Evolutionary conservation across 805 yeast species (phyloP), one percentile per base, ranked within the genome.

Genomic region (Sugiyamaella lignohabitans): DNA sequence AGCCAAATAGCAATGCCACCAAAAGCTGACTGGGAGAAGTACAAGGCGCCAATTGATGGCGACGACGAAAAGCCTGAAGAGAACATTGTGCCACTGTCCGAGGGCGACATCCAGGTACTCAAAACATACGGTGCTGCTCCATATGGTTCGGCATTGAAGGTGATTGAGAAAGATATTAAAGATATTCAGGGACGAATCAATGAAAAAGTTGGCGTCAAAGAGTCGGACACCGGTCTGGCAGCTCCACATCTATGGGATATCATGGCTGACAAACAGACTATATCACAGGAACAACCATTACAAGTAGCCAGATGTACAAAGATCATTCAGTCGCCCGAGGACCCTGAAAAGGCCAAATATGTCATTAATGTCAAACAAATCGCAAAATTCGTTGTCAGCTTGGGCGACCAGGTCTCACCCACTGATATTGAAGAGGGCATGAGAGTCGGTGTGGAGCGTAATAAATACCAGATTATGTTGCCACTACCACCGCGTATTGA

Each of bases 291-390:
- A 63, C 96, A 87, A 62, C 96, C 98, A 24, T 72, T 93, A 55
- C 99, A 93, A 68, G 99, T 94, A 40, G 98, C 99, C 16, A 77
- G 99, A 65, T 93, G 99, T 70, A 94, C 98, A 21, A 93, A 94
- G 71, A 93, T 94, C 67, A 91, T 93, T 53, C 67, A 62, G 55
- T 59, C 57, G 32, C 74, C 67, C 48, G 89, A 83, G 59, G 86
- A 84, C 39, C 95, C 88, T 53, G 91, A 84, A 60, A 88, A 86
- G 64, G 73, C 91, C 29, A 87, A 91, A 65, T 94, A 93, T 66
- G 95, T 94, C 51, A 93, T 93, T 63, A 94, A 93, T 68, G 82
- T 93, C 64, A 93, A 94, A 68, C 99, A 94, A 66, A 91, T 93
- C 57, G 99, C 99, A 53, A 93, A 93, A 67, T 93, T 93, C 62